These are phyloP conservation scores for Cupressus sempervirens DNA, from an alignment of 75 land plant genomes.

Conservation along the genomic window DNA sequence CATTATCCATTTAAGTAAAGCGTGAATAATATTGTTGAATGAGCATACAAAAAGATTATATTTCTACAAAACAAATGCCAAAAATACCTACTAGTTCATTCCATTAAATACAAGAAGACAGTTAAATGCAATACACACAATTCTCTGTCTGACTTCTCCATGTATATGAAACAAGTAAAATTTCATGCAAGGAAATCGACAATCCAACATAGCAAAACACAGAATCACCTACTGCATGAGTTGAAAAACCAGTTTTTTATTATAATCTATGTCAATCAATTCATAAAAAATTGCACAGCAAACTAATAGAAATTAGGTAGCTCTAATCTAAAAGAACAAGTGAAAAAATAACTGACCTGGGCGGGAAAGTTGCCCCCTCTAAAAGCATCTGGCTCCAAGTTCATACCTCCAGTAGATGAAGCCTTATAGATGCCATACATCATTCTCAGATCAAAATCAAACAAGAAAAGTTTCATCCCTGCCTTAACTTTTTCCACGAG, in stretches of 20 bases:
- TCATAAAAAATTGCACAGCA: neutral
- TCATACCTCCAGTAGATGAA: slow-evolving; percentile 25
- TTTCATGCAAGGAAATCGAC: too few species aligned
- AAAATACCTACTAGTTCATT: too few species aligned
- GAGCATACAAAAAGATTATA: too few species aligned
- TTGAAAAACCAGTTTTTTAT: too few species aligned
- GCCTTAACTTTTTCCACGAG: slow-evolving; percentile 45
- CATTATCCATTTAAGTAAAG: neutral
- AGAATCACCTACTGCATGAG: too few species aligned
- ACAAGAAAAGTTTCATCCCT: slow-evolving; percentile 50
- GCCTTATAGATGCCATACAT: slow-evolving; percentile 67
- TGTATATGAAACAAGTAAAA: too few species aligned
- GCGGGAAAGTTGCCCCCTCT: slow-evolving; percentile 21
- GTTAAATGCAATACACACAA: too few species aligned
- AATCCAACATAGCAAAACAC: too few species aligned
- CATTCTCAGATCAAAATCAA: slow-evolving; percentile 53
- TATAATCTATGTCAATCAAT: too few species aligned
- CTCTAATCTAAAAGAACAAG: neutral
- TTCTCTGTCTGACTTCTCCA: neutral
- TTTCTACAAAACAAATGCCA: too few species aligned
- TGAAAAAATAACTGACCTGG: slow-evolving; percentile 37
- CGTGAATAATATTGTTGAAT: too few species aligned
- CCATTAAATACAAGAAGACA: too few species aligned
- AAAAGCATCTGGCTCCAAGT: slow-evolving; percentile 50
- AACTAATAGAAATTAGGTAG: neutral